Conservation (phyloP, 768 basidiomycete genomes). For the Xerocomus brunneocitrinus region DNA sequence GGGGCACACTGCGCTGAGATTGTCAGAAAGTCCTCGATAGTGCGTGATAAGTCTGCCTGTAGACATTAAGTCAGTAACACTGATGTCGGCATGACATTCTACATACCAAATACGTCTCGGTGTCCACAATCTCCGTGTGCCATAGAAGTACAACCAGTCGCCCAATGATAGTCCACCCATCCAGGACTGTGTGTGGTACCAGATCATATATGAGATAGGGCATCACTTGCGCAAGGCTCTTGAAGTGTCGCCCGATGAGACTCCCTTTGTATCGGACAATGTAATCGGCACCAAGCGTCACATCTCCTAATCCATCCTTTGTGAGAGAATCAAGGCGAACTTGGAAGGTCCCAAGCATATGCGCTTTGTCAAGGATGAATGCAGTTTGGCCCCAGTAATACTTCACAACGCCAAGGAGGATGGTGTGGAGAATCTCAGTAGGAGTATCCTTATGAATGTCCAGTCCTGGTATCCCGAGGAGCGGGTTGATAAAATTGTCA, state of each 20-base stretch:
- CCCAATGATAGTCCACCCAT: slow-evolving; percentile 33
- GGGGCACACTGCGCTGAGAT: slow-evolving; percentile 21
- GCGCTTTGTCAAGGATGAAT: slow-evolving; percentile 19
- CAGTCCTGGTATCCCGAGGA: background rate
- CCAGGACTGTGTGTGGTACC: slow-evolving; percentile 18
- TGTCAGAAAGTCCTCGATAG: slow-evolving; percentile 24
- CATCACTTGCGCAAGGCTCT: slow-evolving; percentile 30
- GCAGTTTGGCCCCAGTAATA: slow-evolving; percentile 28
- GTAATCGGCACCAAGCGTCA: slow-evolving; percentile 25
- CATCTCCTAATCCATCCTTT: slow-evolving; percentile 8
- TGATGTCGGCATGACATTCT: too few relatives aligned
- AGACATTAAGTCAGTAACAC: too few relatives aligned
- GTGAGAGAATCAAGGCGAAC: slow-evolving; percentile 23
- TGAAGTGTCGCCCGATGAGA: slow-evolving; percentile 33
- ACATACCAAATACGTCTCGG: too few relatives aligned
- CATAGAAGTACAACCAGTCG: slow-evolving; percentile 39
- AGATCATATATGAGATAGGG: slow-evolving; percentile 32
- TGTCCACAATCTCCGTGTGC: slow-evolving; percentile 19
- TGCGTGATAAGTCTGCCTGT: background rate
- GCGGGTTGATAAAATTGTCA: background rate
- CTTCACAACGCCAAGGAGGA: slow-evolving; percentile 32
- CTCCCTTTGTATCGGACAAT: slow-evolving; percentile 29
- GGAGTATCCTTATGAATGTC: slow-evolving; percentile 23
- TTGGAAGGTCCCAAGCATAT: slow-evolving; percentile 19
- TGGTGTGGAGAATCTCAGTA: slow-evolving; percentile 31